Evolutionary conservation across 2,329 filamentous ascomycete species (phyloP).

Genomic region (Parastagonospora nodorum): DNA sequence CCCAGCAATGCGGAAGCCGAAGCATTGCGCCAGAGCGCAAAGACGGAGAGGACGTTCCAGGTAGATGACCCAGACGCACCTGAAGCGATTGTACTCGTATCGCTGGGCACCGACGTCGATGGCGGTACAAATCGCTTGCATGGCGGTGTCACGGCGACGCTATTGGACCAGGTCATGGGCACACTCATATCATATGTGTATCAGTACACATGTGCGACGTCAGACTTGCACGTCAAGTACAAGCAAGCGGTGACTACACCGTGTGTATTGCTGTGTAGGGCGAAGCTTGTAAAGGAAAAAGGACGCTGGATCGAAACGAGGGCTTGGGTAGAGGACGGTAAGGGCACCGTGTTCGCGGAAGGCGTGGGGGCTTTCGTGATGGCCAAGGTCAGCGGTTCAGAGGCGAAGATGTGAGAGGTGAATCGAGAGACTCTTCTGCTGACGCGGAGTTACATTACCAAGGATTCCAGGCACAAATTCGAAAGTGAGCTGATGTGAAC

Average conservation of each 20-base stretch:
- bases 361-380: constrained; percentile 24
- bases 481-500: too few relatives aligned
- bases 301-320: constrained; percentile 28
- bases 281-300: constrained; percentile 24
- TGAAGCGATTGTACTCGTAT: constrained; percentile 26
- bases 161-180: constrained; percentile 37
- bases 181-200: constrained; percentile 18
- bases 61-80: constrained; percentile 17
- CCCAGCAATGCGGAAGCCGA: neutral
- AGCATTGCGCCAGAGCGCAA: constrained; percentile 6
- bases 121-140: constrained; percentile 26
- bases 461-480: neutral
- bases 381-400: constrained; percentile 10
- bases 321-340: constrained; percentile 31
- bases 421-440: neutral
- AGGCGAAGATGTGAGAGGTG: constrained; percentile 9
- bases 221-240: constrained; percentile 30
- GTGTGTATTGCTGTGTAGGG: constrained; percentile 22
- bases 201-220: constrained; percentile 20
- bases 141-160: constrained; percentile 29
- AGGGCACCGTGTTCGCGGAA: constrained; percentile 29
- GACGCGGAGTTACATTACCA: neutral
- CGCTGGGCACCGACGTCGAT: constrained; percentile 26
- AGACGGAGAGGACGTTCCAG: constrained; percentile 16
- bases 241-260: constrained; percentile 29